These are phyloP conservation scores for Saccharomycopsis fibuligera DNA, from an alignment of 805 yeast species.

Conservation along the genomic window DNA sequence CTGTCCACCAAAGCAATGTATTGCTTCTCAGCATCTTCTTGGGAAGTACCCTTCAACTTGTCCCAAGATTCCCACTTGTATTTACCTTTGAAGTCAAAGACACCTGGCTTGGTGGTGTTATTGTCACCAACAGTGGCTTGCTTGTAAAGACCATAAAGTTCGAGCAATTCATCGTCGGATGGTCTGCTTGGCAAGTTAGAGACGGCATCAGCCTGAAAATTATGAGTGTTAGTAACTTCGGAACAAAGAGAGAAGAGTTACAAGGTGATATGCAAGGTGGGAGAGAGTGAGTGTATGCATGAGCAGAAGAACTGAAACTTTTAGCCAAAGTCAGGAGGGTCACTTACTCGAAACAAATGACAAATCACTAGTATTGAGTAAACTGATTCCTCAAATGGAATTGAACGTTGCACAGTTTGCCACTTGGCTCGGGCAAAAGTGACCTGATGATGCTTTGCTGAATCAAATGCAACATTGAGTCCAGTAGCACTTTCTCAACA, in stretches of 20 bases:
- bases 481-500: no score
- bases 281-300: no score
- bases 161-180: slow-evolving; percentile 75
- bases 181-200: slow-evolving; percentile 72
- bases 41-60: slow-evolving; percentile 73
- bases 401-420: no score
- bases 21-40: slow-evolving; percentile 85
- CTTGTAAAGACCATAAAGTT: slow-evolving; percentile 87
- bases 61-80: slow-evolving; percentile 99
- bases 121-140: slow-evolving; percentile 98
- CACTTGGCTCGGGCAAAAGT: no score
- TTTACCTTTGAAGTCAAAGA: slow-evolving; percentile 89
- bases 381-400: no score
- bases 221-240: neutral
- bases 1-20: slow-evolving; percentile 65
- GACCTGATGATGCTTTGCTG: no score
- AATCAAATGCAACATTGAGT: no score
- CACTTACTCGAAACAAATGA: no score
- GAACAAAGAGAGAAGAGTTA: neutral
- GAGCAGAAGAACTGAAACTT: no score
- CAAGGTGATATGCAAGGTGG: neutral
- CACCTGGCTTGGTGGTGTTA: slow-evolving; percentile 78
- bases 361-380: no score
- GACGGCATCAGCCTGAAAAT: slow-evolving; percentile 70
- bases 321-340: no score